These are phyloP conservation scores for Tolypocladium inflatum DNA, from an alignment of 2,329 filamentous ascomycete genomes.

Conservation along the genomic window DNA sequence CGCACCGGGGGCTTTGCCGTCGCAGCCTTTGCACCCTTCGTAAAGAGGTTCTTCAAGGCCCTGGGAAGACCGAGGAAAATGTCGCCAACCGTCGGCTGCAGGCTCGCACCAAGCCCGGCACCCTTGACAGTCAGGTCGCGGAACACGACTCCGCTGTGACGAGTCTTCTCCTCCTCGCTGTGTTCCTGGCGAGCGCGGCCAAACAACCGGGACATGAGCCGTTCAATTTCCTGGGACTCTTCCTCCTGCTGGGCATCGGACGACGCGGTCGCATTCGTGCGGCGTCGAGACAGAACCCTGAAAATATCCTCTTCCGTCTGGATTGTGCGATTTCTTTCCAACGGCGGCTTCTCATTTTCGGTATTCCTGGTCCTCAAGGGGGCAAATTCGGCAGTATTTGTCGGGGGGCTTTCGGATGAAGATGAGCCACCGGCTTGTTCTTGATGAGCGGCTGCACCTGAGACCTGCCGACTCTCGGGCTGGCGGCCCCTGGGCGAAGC, in stretches of 20 bases:
- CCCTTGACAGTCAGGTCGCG: constrained; percentile 62
- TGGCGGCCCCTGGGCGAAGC: neutral
- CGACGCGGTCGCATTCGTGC: constrained; percentile 25
- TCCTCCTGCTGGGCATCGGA: constrained; percentile 27
- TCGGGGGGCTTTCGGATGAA: neutral
- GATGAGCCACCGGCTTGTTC: neutral
- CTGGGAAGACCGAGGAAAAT: constrained; percentile 46
- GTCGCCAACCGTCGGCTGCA: constrained; percentile 50
- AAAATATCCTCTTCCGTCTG: constrained; percentile 43
- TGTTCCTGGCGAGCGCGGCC: constrained; percentile 52
- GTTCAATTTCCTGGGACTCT: constrained; percentile 42
- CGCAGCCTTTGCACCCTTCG: constrained; percentile 40
- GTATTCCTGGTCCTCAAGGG: neutral
- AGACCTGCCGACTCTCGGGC: neutral
- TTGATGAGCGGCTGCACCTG: neutral
- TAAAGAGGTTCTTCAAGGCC: constrained; percentile 35
- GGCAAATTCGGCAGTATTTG: neutral
- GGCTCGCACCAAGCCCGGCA: constrained; percentile 52
- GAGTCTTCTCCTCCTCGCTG: constrained; percentile 61
- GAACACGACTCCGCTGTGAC: constrained; percentile 62
- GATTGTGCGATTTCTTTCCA: constrained; percentile 14
- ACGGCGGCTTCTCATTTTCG: neutral
- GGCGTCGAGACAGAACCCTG: constrained; percentile 35
- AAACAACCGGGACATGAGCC: constrained; percentile 62
- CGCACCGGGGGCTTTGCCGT: constrained; percentile 47